These are phyloP conservation scores for Kwoniella sp. DNA, from an alignment of 768 basidiomycete species.

Conservation along the genomic window DNA sequence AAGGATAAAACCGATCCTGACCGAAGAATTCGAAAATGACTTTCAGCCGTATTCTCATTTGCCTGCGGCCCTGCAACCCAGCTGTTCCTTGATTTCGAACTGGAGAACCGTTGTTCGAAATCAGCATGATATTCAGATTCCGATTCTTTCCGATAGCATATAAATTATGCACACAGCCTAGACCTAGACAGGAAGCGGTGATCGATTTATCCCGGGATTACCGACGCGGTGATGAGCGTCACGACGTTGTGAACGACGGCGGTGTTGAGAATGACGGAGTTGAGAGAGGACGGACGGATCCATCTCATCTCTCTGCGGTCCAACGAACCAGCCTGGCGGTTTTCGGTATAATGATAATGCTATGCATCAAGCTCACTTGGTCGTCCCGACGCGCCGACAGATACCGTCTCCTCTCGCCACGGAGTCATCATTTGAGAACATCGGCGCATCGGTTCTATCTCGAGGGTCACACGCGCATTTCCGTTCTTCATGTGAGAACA, in stretches of 20 bases:
- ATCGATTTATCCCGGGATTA: slow-evolving; percentile 6
- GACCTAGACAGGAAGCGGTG: background rate
- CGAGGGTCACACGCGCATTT: background rate
- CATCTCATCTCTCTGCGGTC: no score
- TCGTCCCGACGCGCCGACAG: no score
- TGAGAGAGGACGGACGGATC: background rate
- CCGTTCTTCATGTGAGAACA: no score
- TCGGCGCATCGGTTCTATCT: background rate
- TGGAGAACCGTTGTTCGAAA: slow-evolving; percentile 7
- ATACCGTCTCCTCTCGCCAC: no score
- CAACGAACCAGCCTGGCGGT: no score
- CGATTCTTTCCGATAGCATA: slow-evolving; percentile 11
- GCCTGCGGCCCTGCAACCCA: background rate
- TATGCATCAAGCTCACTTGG: no score
- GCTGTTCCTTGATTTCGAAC: slow-evolving; percentile 12
- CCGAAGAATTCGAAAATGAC: slow-evolving; percentile 20
- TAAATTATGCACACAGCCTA: no score
- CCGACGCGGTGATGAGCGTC: no score
- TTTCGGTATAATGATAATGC: background rate
- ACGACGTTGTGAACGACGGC: background rate
- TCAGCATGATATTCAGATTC: background rate
- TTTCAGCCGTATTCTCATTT: background rate
- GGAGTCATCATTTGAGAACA: no score
- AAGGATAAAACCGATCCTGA: slow-evolving; percentile 8
- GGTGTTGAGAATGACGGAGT: background rate